Evolutionary conservation across 176 grass and related monocot species (phyloP).

Genomic region (Raddia distichophylla): DNA sequence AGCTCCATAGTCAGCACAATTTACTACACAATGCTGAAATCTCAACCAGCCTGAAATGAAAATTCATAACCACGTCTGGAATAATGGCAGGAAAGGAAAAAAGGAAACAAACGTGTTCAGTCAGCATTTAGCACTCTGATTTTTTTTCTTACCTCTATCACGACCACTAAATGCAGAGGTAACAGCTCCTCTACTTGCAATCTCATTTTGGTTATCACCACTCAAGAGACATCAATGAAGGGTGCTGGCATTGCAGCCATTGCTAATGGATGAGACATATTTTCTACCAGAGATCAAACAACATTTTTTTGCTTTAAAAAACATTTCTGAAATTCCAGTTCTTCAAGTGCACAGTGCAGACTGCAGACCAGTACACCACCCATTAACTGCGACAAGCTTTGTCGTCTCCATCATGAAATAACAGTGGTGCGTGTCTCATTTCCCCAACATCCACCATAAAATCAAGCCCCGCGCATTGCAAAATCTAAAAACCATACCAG

Average conservation of each 20-base stretch:
- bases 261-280: too few relatives aligned
- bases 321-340: too few relatives aligned
- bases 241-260: too few relatives aligned
- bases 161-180: too few relatives aligned
- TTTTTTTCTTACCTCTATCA: not conserved
- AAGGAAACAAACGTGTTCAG: not conserved
- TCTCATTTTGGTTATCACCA: too few relatives aligned
- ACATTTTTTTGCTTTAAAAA: too few relatives aligned
- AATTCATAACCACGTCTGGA: not conserved
- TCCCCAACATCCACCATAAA: not conserved
- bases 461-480: not conserved
- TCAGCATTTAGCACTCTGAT: not conserved
- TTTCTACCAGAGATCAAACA: too few relatives aligned
- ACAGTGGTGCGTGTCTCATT: not conserved
- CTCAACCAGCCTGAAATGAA: not conserved
- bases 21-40: not conserved
- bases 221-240: too few relatives aligned
- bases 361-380: too few relatives aligned
- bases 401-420: not conserved
- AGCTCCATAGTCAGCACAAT: not conserved
- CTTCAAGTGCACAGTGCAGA: too few relatives aligned
- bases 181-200: too few relatives aligned
- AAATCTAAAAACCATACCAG: not conserved
- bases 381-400: not conserved
- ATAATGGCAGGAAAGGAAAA: too few relatives aligned